Base-by-base conservation (phyloP, 768 basidiomycete species). In the Suillus americanus region DNA sequence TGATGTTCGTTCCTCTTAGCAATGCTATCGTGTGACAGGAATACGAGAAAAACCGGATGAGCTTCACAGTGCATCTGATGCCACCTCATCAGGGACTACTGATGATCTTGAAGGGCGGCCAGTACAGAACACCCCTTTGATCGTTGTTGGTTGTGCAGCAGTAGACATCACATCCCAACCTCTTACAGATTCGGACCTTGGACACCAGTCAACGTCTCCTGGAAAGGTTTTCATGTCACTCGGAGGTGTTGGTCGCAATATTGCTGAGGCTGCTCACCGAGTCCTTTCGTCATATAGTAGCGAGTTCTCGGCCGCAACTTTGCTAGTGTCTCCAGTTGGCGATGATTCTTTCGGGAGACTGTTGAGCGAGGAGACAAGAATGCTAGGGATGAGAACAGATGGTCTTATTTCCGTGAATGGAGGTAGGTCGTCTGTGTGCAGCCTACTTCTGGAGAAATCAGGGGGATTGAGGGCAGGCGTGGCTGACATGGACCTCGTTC, bases 181-280 rank as follows among this genome's bases (percentile, higher is more conserved):
- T 60, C 63, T 66, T n/a, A 74, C 78, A 35, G 54, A 71, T 8
- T 66, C 74, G 18, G 60, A 63, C 41, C 68, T 81, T 40, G 74
- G 79, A n/a, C 74, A 82, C 14, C 82, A 87, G 63, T 91, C 94
- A 0, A 99, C 96, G 0, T 84, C 84, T 13, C 94, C 95, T 0
- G 97, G 97, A 12, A 79, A 74, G 14, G 86, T 99, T 30, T 78
- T 81, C 18, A 65, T 96, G 45, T 84, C 90, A 0, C 79, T 92
- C 6, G 97, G 97, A 1, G 97, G 97, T 35, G 97, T 99, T 16
- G 95, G 86, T 1, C 88, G 96, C n/a, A 99, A 99, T 73, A 86
- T 99, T 50, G 92, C 96, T 3, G 95, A 98, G 74, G 93, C 95
- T 1, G 84, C 94, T 7, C 88, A 92, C 73, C 86, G 92, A 35